phyloP scores from a whole-genome alignment of 176 grass and related monocot species.

The Cenchrus purpureus region DNA sequence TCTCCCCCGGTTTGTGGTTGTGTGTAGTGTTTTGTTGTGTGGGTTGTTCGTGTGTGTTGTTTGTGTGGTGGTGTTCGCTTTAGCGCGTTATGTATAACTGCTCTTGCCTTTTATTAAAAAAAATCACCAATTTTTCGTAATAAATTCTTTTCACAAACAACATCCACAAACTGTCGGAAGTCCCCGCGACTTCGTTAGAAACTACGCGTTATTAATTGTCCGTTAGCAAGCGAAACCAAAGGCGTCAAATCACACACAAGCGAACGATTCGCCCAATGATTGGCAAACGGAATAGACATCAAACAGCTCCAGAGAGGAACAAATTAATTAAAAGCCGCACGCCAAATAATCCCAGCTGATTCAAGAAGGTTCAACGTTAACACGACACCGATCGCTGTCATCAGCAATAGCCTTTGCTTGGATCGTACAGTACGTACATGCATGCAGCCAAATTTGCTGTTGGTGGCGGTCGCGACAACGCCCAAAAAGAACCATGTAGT shows the following conservation, averaged over 20 bases:
- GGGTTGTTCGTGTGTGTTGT: no score
- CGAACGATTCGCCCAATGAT: neutral
- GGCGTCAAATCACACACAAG: neutral
- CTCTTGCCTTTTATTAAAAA: no score
- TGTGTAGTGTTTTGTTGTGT: no score
- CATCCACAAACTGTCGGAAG: neutral
- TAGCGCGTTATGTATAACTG: no score
- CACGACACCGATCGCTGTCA: neutral
- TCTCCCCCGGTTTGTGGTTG: no score
- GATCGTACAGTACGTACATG: no score
- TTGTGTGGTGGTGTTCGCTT: no score
- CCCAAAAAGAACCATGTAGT: neutral
- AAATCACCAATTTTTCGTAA: no score
- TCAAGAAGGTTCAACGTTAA: neutral
- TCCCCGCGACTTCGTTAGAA: neutral
- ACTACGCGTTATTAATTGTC: neutral
- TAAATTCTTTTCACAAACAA: neutral
- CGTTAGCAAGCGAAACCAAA: neutral
- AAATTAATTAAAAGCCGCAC: neutral
- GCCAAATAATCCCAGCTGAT: neutral
- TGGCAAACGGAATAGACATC: neutral
- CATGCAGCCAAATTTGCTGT: neutral
- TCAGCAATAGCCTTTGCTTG: neutral
- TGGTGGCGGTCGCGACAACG: neutral
- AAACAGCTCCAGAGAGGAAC: neutral